Evolutionary conservation across 352 stramenopile genomes (phyloP).

Genomic region (Phytophthora boehmeriae): DNA sequence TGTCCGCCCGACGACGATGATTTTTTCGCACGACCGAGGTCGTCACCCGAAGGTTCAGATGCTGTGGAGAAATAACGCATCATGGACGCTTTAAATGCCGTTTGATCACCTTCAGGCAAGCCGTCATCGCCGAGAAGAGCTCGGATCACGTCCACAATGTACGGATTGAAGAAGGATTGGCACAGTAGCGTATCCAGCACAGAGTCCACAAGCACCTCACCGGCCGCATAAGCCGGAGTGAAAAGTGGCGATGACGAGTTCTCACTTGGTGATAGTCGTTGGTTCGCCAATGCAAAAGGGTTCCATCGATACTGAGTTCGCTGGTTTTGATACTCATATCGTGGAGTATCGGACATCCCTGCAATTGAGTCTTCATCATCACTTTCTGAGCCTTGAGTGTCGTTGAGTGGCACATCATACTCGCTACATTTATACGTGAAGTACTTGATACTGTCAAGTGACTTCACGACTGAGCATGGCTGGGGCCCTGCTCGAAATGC

Average conservation of each 20-base stretch:
- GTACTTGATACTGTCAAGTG: constrained; percentile 58
- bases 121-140: constrained; percentile 55
- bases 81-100: constrained; percentile 18
- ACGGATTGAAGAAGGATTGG: constrained; percentile 79
- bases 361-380: constrained; percentile 22
- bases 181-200: constrained; percentile 69
- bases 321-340: constrained; percentile 20
- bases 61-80: constrained; percentile 15
- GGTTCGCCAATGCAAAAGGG: constrained; percentile 7
- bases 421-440: constrained; percentile 55
- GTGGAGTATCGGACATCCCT: constrained; percentile 8
- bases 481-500: constrained; percentile 15
- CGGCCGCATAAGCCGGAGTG: constrained; percentile 54
- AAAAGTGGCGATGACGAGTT: constrained; percentile 40
- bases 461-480: constrained; percentile 56
- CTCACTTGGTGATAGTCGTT: constrained; percentile 23
- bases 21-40: neutral
- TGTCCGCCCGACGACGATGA: neutral
- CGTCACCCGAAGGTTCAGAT: neutral
- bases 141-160: constrained; percentile 63
- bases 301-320: constrained; percentile 5
- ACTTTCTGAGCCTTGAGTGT: constrained; percentile 24
- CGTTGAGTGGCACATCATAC: neutral
- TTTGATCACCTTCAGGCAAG: constrained; percentile 1
- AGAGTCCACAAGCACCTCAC: constrained; percentile 65